Evolutionary conservation across 2,329 filamentous ascomycete genomes (phyloP).

Genomic region (Aspergillus tamarii): DNA sequence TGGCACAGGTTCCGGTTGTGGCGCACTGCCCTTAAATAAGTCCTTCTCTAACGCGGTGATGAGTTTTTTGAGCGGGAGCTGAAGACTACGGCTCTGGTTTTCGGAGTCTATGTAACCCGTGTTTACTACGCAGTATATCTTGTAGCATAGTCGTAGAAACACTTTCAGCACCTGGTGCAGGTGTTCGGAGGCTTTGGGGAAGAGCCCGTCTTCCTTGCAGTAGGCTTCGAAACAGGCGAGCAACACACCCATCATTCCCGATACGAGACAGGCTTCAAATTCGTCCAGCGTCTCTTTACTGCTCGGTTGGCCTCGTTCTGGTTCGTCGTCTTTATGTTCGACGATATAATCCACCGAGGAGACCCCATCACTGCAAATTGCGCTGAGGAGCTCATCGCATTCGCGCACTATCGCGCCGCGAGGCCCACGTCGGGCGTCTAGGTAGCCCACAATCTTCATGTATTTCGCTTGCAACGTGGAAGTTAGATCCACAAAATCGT

Average conservation of each 20-base stretch:
- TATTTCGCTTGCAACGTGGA: constrained; percentile 9
- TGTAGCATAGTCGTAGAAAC: constrained; percentile 18
- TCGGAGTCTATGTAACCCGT: constrained; percentile 12
- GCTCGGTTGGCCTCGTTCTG: not conserved
- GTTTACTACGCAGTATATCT: constrained; percentile 15
- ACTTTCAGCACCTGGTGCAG: constrained; percentile 22
- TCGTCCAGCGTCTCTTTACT: constrained; percentile 18
- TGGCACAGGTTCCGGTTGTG: not conserved
- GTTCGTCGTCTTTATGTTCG: constrained; percentile 1
- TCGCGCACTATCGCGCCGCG: constrained; percentile 1
- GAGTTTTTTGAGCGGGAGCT: constrained; percentile 16
- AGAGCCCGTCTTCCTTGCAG: constrained; percentile 16
- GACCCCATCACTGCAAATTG: constrained; percentile 10
- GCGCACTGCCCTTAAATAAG: not conserved
- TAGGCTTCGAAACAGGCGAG: constrained; percentile 26
- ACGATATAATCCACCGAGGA: constrained; percentile 20
- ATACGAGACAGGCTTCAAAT: constrained; percentile 26
- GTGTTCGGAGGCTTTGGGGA: constrained; percentile 20
- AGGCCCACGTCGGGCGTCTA: not conserved
- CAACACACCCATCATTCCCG: constrained; percentile 21
- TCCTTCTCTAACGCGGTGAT: constrained; percentile 14
- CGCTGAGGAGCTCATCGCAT: constrained; percentile 5
- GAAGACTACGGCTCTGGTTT: constrained; percentile 12
- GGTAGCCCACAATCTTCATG: not conserved
- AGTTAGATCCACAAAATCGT: constrained; percentile 10